Percentiles rank a stretch among this genome's conserved stretches.
These are phyloP conservation scores for Calocera viscosa DNA, from an alignment of 768 basidiomycete species.

Conservation along the genomic window DNA sequence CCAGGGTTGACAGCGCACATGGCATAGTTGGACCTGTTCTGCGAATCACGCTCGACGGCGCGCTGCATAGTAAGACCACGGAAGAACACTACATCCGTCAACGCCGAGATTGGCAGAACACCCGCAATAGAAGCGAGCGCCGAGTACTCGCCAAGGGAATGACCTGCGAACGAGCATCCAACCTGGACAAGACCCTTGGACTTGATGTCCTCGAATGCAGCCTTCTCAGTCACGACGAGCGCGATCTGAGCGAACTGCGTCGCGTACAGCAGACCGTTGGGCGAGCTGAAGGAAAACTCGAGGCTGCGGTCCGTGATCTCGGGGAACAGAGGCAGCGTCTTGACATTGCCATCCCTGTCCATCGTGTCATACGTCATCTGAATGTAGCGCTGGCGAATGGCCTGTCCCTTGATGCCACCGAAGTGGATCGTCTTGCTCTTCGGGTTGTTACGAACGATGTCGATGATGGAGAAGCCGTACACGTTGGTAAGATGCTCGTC, in stretches of 20 bases:
- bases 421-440: constrained; percentile 98
- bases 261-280: constrained; percentile 86
- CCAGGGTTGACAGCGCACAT: constrained; percentile 99
- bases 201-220: constrained; percentile 97
- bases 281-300: constrained; percentile 97
- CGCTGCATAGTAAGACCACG: constrained; percentile 99
- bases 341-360: constrained; percentile 91
- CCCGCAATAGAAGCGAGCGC: constrained; percentile 96
- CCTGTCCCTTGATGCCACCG: constrained; percentile 97
- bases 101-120: constrained; percentile 84
- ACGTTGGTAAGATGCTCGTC: constrained; percentile 86
- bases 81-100: constrained; percentile 98
- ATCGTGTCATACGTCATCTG: constrained; percentile 96
- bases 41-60: constrained; percentile 87
- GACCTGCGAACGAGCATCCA: constrained; percentile 89
- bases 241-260: constrained; percentile 99
- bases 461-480: constrained; percentile 96
- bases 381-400: constrained; percentile 98
- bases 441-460: constrained; percentile 97
- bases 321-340: constrained; percentile 88
- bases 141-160: constrained; percentile 97
- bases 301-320: constrained; percentile 92
- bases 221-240: constrained; percentile 94
- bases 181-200: constrained; percentile 88
- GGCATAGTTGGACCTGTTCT: constrained; percentile 90